Evolutionary conservation across 176 grass and related monocot species (phyloP).

Genomic region (Alopecurus myosuroides): DNA sequence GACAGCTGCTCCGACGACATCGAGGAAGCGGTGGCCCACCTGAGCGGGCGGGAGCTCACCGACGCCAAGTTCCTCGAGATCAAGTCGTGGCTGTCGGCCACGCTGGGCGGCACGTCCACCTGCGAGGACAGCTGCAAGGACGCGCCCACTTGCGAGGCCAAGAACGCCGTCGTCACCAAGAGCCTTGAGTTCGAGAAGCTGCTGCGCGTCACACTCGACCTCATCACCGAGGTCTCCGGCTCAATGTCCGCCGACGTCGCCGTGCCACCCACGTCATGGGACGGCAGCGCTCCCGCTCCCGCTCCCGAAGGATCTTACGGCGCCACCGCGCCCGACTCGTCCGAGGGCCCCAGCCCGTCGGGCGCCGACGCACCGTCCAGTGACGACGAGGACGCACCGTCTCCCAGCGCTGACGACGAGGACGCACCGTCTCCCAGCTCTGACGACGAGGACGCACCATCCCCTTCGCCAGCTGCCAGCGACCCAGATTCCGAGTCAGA

Average conservation of each 20-base stretch:
- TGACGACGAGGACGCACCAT: too few relatives aligned
- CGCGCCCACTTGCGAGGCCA: constrained; percentile 28
- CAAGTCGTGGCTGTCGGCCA: constrained; percentile 29
- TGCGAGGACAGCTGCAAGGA: constrained; percentile 43
- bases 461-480: too few relatives aligned
- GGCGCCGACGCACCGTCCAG: too few relatives aligned
- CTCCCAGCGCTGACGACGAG: too few relatives aligned
- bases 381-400: background rate
- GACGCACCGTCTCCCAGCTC: too few relatives aligned
- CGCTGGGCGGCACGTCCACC: constrained; percentile 24
- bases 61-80: constrained; percentile 42
- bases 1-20: constrained; percentile 45
- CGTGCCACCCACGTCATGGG: constrained; percentile 7
- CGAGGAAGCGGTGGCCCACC: constrained; percentile 51
- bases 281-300: background rate
- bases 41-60: constrained; percentile 37
- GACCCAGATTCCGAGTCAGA: too few relatives aligned
- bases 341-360: background rate
- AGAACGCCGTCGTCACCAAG: constrained; percentile 34
- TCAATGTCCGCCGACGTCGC: constrained; percentile 21
- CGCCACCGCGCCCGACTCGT: background rate
- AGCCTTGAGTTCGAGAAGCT: constrained; percentile 56
- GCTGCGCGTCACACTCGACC: constrained; percentile 43
- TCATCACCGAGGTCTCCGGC: constrained; percentile 17
- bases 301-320: constrained; percentile 9